Conservation (phyloP, 2,329 filamentous ascomycete genomes). For the Cadophora malorum region DNA sequence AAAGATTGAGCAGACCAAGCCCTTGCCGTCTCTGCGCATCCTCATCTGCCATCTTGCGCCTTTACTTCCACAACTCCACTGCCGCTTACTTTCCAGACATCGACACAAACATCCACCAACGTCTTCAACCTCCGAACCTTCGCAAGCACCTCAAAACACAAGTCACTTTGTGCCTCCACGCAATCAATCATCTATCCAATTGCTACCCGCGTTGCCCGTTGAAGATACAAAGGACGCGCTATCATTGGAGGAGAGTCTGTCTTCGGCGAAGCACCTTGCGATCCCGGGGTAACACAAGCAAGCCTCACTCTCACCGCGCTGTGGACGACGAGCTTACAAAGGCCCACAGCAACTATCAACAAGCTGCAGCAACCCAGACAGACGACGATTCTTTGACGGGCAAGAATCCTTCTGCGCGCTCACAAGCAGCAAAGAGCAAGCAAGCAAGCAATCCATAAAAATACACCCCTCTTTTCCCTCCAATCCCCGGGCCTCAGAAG, state of each 20-base stretch:
- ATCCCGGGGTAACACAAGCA: conserved; percentile 32
- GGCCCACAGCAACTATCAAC: conserved; percentile 21
- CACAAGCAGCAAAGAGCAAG: conserved; percentile 7
- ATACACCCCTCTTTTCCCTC: conserved; percentile 4
- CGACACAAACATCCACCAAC: conserved; percentile 15
- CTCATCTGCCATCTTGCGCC: background rate
- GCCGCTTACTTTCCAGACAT: background rate
- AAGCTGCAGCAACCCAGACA: conserved; percentile 29
- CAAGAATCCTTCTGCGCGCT: conserved; percentile 17
- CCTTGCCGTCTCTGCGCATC: background rate
- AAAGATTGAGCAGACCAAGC: background rate
- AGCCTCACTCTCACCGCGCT: conserved; percentile 20
- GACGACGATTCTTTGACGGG: conserved; percentile 21
- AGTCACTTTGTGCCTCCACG: conserved; percentile 19
- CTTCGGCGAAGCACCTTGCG: conserved; percentile 30
- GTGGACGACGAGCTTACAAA: conserved; percentile 18
- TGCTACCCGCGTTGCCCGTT: conserved; percentile 13
- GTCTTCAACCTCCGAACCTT: background rate
- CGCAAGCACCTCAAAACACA: conserved; percentile 14
- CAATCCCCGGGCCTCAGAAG: conserved; percentile 37
- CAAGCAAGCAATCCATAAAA: conserved; percentile 18
- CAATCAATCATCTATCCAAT: conserved; percentile 15
- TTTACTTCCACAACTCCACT: background rate
- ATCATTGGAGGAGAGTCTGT: conserved; percentile 20
- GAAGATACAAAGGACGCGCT: conserved; percentile 4